Conservation (phyloP, 73 alveolate species). For the Blepharisma japonicum region DNA sequence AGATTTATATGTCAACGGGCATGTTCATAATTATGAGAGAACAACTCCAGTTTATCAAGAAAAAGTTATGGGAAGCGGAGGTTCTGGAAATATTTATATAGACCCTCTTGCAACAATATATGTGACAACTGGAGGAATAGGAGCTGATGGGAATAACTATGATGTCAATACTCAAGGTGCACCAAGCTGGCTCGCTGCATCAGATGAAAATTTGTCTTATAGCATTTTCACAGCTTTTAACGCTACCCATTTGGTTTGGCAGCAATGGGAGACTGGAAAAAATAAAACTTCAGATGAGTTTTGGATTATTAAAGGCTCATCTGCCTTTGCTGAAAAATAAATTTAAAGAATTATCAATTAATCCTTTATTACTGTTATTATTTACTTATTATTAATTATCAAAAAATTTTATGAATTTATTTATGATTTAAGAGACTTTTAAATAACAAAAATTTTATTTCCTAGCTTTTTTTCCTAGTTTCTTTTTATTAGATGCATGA, state of each 20-base stretch:
- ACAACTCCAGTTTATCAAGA: conserved; percentile 4
- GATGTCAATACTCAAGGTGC: not conserved
- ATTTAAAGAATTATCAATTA: too few species aligned
- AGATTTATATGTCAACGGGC: not conserved
- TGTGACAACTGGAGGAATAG: conserved; percentile 12
- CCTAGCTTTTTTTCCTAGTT: too few species aligned
- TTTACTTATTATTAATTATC: too few species aligned
- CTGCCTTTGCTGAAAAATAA: too few species aligned
- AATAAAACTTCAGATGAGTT: not conserved
- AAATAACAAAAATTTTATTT: too few species aligned
- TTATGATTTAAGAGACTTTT: too few species aligned
- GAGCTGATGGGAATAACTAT: not conserved
- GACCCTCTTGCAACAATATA: conserved; percentile 13
- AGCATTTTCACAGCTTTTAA: not conserved
- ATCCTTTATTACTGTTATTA: too few species aligned
- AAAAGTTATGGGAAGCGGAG: not conserved
- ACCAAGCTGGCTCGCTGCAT: too few species aligned
- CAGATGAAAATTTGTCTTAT: not conserved
- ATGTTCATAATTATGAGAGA: conserved; percentile 25
- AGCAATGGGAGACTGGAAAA: not conserved
- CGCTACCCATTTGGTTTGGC: conserved; percentile 11
- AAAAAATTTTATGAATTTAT: too few species aligned
- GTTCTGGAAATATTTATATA: not conserved
- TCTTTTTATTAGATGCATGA: too few species aligned
- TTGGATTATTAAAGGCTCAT: not conserved